These are phyloP conservation scores for Phytophthora macrochlamydospora DNA, from an alignment of 352 stramenopile genomes.

Conservation along the genomic window DNA sequence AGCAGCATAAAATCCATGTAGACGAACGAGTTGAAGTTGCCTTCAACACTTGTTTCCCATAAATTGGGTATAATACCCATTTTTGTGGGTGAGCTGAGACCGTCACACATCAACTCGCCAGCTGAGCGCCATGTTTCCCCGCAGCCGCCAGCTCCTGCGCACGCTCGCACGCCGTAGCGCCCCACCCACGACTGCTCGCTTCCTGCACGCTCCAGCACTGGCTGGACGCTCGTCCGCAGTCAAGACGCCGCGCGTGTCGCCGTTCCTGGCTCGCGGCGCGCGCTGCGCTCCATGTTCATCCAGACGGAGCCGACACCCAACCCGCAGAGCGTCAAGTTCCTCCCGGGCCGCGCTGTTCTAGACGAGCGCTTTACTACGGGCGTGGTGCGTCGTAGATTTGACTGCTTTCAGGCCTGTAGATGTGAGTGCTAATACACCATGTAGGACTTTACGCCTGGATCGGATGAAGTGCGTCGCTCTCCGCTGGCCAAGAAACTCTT, in stretches of 20 bases:
- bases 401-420: no score
- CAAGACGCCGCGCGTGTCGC: conserved; percentile 15
- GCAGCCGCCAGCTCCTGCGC: conserved; percentile 34
- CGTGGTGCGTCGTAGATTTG: conserved; percentile 37
- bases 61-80: not conserved
- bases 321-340: conserved; percentile 98
- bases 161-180: conserved; percentile 27
- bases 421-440: no score
- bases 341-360: conserved; percentile 92
- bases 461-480: conserved; percentile 90
- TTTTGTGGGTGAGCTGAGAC: not conserved
- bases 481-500: conserved; percentile 97
- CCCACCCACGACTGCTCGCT: conserved; percentile 7
- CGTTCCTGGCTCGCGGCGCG: conserved; percentile 35
- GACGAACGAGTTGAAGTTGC: not conserved
- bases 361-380: conserved; percentile 90
- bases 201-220: conserved; percentile 18
- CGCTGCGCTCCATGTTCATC: conserved; percentile 96
- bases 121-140: conserved; percentile 25
- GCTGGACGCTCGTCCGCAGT: not conserved
- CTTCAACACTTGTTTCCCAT: not conserved
- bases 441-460: conserved; percentile 85
- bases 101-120: not conserved
- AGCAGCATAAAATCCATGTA: no score
- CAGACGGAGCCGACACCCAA: conserved; percentile 98